These are phyloP conservation scores for Sphagnum tenellum DNA, from an alignment of 225 moss, liverwort and hornwort species.

Conservation along the genomic window DNA sequence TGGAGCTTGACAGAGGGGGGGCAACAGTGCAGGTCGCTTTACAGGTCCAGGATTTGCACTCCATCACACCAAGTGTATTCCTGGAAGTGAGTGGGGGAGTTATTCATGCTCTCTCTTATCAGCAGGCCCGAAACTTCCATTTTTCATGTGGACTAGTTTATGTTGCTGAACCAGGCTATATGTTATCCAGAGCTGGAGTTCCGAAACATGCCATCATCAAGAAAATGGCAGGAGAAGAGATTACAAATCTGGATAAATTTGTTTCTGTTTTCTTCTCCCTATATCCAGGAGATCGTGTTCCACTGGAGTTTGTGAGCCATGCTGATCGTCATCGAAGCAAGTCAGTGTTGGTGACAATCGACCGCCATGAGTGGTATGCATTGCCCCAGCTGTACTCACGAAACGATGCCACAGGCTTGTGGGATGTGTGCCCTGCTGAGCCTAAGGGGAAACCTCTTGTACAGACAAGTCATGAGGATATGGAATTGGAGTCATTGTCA, in stretches of 20 bases:
- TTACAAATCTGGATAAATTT: conserved; percentile 48
- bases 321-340: conserved; percentile 80
- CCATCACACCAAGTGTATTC: conserved; percentile 70
- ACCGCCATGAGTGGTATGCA: conserved; percentile 87
- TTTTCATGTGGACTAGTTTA: conserved; percentile 30
- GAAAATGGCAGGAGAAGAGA: conserved; percentile 82
- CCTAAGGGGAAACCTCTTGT: conserved; percentile 5
- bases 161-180: conserved; percentile 83
- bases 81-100: conserved; percentile 85
- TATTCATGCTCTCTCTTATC: conserved; percentile 78
- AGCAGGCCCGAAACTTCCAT: conserved; percentile 58
- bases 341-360: conserved; percentile 78
- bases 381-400: conserved; percentile 67
- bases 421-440: conserved; percentile 53
- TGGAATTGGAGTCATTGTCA: too few species aligned
- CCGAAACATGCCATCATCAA: conserved; percentile 87
- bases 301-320: conserved; percentile 66
- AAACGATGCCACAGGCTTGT: conserved; percentile 68
- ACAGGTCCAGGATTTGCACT: conserved; percentile 72
- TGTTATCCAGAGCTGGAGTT: conserved; percentile 80
- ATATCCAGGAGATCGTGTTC: conserved; percentile 58
- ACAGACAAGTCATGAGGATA: background rate
- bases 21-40: conserved; percentile 37
- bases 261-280: conserved; percentile 55
- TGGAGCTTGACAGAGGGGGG: conserved; percentile 83